Base-by-base conservation (phyloP, 2,329 filamentous ascomycete species). In the Fusarium nisikadoi region DNA sequence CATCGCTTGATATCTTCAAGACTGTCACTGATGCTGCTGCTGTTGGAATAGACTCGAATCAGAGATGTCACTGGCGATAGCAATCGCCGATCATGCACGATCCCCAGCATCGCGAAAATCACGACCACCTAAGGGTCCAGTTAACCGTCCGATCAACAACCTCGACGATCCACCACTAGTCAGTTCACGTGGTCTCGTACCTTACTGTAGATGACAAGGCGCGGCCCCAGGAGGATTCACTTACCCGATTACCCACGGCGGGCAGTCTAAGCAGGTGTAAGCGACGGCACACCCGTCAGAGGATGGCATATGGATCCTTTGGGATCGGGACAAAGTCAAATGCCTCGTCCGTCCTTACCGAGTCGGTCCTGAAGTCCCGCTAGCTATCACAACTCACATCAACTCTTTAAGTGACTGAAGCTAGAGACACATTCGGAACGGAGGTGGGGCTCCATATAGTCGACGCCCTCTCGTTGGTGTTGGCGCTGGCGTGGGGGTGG, bases 281-380 rank as follows among this genome's bases (percentile, higher is more conserved):
- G 36, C 56, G 55, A 53, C 41, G 57, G 42, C 66, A 70, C 47
- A 61, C 43, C 67, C 49, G 53, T 35, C 55, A 62, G 36, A 49
- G 41, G 20, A 43, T 58, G 54, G 62, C 31, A 67, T 62, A 47
- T 62, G 41, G 41, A 33, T 31, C 61, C 57, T 66, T 57, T 43
- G 8, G 43, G 61, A 33, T 42, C 52, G 46, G 50, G 43, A 57
- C 43, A 60, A 70, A 73, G 70, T 62, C 60, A 72, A 73, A 70
- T 73, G 60, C 69, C 70, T 72, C 56, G 57, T 58, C 69, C 70
- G 69, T 70, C 65, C 43, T 64, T 73, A 45, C 65, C 61, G 61
- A 66, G 61, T 70, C 56, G 33, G 61, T 45, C 55, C 49, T 68
- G 54, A 46, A 55, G 62, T 42, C 42, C 52, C 29, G 53, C 57